Percentiles rank a stretch among this genome's conserved stretches.
phyloP scores from a whole-genome alignment of 1,284 basidiomycete genomes.

The Filobasidium uniguttulatum region DNA sequence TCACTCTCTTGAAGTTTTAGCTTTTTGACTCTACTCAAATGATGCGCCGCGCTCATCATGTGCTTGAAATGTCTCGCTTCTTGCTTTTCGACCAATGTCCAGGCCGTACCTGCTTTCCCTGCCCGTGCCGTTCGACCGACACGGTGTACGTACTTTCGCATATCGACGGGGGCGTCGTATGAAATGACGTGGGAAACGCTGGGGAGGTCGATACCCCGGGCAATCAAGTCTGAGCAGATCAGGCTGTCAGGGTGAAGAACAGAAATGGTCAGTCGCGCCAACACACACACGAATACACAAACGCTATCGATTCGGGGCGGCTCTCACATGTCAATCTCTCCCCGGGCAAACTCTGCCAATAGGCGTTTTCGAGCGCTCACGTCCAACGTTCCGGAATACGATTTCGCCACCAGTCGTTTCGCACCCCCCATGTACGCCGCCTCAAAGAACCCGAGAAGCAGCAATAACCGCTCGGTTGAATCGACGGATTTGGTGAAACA shows the following conservation, averaged over 20 bases:
- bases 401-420: constrained; percentile 43
- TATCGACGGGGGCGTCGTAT: constrained; percentile 91
- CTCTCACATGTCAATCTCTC: constrained; percentile 66
- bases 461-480: constrained; percentile 68
- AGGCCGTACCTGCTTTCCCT: constrained; percentile 70
- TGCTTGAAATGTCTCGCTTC: constrained; percentile 83
- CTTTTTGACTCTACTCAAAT: constrained; percentile 57
- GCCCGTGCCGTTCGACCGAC: constrained; percentile 90
- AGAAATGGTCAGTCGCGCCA: not conserved
- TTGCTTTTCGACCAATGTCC: constrained; percentile 91
- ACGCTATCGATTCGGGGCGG: not conserved
- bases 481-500: constrained; percentile 96
- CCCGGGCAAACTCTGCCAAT: constrained; percentile 63
- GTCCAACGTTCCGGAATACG: constrained; percentile 79
- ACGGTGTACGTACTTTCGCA: constrained; percentile 93
- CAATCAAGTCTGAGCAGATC: constrained; percentile 88
- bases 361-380: constrained; percentile 59
- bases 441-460: constrained; percentile 71
- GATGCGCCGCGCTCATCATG: constrained; percentile 63
- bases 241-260: constrained; percentile 45
- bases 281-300: not conserved
- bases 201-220: constrained; percentile 91
- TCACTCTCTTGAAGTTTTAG: constrained; percentile 55
- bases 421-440: constrained; percentile 35
- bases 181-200: constrained; percentile 82